These are phyloP conservation scores for Vicia sativa DNA, from an alignment of 306 rosid species.

Conservation along the genomic window DNA sequence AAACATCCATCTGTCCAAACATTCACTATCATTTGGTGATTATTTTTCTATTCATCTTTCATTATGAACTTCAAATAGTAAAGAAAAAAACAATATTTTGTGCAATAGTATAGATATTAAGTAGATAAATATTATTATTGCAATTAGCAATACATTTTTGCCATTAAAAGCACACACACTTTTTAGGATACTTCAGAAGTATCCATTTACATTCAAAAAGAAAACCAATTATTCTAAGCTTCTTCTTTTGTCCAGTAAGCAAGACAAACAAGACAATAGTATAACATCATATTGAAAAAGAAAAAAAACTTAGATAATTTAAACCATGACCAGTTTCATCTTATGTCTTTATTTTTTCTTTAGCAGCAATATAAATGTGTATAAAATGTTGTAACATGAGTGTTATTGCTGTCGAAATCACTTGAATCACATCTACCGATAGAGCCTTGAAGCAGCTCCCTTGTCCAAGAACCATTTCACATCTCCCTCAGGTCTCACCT, in stretches of 20 bases:
- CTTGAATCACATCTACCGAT: slow-evolving; percentile 12
- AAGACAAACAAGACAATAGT: background rate
- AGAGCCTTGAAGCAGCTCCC: slow-evolving; percentile 75
- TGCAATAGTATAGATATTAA: background rate
- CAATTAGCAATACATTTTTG: background rate
- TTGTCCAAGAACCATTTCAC: slow-evolving; percentile 82
- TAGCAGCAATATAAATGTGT: background rate
- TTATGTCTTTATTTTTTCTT: slow-evolving; percentile 18
- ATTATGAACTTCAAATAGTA: too few species aligned
- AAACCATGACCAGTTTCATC: slow-evolving; percentile 16
- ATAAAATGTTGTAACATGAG: background rate
- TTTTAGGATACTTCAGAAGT: slow-evolving; percentile 17
- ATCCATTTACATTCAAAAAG: slow-evolving; percentile 22
- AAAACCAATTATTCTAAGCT: slow-evolving; percentile 3
- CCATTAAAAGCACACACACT: background rate
- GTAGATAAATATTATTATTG: slow-evolving; percentile 14
- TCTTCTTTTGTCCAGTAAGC: background rate
- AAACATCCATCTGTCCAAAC: too few species aligned
- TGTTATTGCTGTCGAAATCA: background rate
- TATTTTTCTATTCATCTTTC: too few species aligned
- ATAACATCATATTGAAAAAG: background rate
- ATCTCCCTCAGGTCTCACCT: slow-evolving; percentile 67
- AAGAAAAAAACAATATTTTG: too few species aligned
- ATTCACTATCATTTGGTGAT: too few species aligned
- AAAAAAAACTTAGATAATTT: slow-evolving; percentile 4